Percentiles rank a stretch among this genome's conserved stretches.
Evolutionary conservation across 2,329 filamentous ascomycete genomes (phyloP).

Genomic region (Cyanodermella asteris): DNA sequence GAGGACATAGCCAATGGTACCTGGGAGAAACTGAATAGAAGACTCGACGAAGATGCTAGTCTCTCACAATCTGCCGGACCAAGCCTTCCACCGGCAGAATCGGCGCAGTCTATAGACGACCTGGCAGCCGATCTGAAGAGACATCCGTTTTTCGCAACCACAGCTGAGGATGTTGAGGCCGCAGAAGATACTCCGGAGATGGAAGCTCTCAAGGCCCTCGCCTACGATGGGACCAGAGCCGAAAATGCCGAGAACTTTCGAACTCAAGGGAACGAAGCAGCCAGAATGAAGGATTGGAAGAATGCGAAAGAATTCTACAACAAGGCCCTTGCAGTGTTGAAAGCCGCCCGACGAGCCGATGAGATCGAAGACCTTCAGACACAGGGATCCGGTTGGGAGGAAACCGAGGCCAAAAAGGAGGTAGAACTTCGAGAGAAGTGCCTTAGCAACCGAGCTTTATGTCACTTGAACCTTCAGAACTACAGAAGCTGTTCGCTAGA

Average conservation of each 20-base stretch:
- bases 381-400: slow-evolving; percentile 7
- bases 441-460: slow-evolving; percentile 72
- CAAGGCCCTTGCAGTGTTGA: slow-evolving; percentile 57
- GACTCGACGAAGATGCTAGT: no score
- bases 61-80: no score
- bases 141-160: no score
- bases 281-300: slow-evolving; percentile 46
- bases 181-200: slow-evolving; percentile 65
- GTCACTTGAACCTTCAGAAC: slow-evolving; percentile 73
- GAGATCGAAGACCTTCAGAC: not conserved
- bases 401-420: slow-evolving; percentile 41
- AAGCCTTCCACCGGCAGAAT: no score
- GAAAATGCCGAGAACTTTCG: slow-evolving; percentile 75
- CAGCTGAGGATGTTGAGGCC: no score
- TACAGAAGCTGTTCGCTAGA: slow-evolving; percentile 72
- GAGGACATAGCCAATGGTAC: no score
- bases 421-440: slow-evolving; percentile 48
- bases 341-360: slow-evolving; percentile 21
- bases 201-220: slow-evolving; percentile 71
- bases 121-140: no score
- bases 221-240: slow-evolving; percentile 73
- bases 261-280: slow-evolving; percentile 78
- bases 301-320: slow-evolving; percentile 85
- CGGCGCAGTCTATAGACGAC: no score
- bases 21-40: no score